phyloP scores from a whole-genome alignment of 164 flowering plant genomes.

The Protea cynaroides region DNA sequence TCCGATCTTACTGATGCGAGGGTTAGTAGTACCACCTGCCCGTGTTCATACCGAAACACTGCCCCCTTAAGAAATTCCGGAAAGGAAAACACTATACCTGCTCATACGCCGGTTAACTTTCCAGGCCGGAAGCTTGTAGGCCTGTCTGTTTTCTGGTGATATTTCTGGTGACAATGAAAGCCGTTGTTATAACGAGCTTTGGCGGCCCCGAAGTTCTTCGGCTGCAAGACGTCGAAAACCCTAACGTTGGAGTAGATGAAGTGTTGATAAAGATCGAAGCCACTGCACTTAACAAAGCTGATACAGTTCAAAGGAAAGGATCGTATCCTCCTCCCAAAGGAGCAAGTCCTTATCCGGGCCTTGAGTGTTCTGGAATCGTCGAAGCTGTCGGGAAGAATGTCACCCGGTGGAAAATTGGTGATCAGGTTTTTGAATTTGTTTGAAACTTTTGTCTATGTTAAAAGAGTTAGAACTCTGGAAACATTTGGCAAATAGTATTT shows the following conservation, averaged over 20 bases:
- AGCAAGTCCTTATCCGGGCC: constrained; percentile 63
- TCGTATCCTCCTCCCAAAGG: constrained; percentile 64
- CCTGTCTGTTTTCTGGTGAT: too few species aligned
- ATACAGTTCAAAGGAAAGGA: constrained; percentile 63
- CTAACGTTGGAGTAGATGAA: constrained; percentile 56
- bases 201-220: constrained; percentile 82
- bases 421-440: constrained; percentile 44
- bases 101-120: too few species aligned
- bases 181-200: constrained; percentile 61
- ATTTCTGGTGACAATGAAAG: constrained; percentile 46
- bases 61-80: too few species aligned
- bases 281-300: constrained; percentile 77
- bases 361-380: constrained; percentile 81
- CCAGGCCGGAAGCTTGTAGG: too few species aligned
- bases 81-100: too few species aligned
- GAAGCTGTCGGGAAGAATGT: constrained; percentile 65
- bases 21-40: too few species aligned
- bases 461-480: too few species aligned
- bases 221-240: constrained; percentile 71
- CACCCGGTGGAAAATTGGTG: constrained; percentile 79
- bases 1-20: too few species aligned
- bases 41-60: too few species aligned
- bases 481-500: too few species aligned
- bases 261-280: constrained; percentile 73
- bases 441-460: neutral